Evolutionary conservation across 140 eudicot species (phyloP).

Genomic region (Cichorium intybus): DNA sequence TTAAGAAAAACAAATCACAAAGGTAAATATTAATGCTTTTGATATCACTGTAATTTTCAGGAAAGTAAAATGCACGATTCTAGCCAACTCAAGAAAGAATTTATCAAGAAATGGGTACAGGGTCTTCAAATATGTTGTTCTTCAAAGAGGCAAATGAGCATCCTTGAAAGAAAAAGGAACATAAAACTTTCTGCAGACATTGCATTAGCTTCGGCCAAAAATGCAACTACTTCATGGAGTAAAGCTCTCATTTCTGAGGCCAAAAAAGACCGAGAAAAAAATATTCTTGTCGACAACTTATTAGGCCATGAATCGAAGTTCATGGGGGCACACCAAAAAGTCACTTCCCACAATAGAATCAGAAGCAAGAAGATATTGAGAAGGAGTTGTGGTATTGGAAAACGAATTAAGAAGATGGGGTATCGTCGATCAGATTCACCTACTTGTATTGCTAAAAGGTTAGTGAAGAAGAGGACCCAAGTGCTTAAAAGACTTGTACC

Average conservation of each 20-base stretch:
- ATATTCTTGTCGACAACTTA: constrained; percentile 29
- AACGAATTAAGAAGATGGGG: constrained; percentile 21
- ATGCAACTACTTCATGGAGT: constrained; percentile 52
- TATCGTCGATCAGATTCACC: constrained; percentile 21
- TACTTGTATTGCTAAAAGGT: constrained; percentile 49
- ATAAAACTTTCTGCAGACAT: constrained; percentile 79
- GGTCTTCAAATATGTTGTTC: constrained; percentile 54
- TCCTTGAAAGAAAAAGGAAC: constrained; percentile 61
- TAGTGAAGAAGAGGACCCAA: constrained; percentile 66
- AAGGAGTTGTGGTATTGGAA: constrained; percentile 27
- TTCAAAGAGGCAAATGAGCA: constrained; percentile 50
- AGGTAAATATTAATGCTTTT: not conserved
- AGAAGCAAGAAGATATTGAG: constrained; percentile 50
- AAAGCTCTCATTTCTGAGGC: constrained; percentile 51
- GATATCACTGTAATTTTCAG: constrained; percentile 1
- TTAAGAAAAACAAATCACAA: not conserved
- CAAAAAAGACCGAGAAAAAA: constrained; percentile 29
- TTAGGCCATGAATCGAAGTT: constrained; percentile 1
- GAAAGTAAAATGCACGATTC: constrained; percentile 40
- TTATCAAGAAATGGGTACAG: constrained; percentile 61
- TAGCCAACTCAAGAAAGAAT: constrained; percentile 44
- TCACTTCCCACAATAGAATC: constrained; percentile 21
- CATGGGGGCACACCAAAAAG: constrained; percentile 6
- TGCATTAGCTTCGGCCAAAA: constrained; percentile 70
- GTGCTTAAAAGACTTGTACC: constrained; percentile 78